These are phyloP conservation scores for Pleurotus sapidus DNA, from an alignment of 768 basidiomycete genomes.

Conservation along the genomic window DNA sequence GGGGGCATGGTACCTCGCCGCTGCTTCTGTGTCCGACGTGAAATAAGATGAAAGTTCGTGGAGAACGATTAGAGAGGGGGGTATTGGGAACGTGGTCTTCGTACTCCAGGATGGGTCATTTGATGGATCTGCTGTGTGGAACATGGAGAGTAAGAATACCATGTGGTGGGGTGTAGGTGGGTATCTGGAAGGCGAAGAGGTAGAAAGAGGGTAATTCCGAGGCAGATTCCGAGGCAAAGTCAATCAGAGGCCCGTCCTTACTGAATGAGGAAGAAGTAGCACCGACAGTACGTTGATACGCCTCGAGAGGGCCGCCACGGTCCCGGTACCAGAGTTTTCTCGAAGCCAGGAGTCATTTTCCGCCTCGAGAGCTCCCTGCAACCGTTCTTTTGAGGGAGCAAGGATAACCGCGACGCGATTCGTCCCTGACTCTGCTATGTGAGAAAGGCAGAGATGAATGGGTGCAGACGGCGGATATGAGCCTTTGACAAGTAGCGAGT, in stretches of 20 bases:
- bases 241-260: neutral
- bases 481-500: slow-evolving; percentile 61
- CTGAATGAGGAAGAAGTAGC: slow-evolving; percentile 8
- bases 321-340: slow-evolving; percentile 36
- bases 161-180: slow-evolving; percentile 60
- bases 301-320: slow-evolving; percentile 31
- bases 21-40: neutral
- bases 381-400: slow-evolving; percentile 44
- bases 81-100: slow-evolving; percentile 23
- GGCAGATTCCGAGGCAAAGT: neutral
- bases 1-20: too few relatives aligned
- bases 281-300: slow-evolving; percentile 57
- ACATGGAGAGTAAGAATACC: slow-evolving; percentile 45
- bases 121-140: slow-evolving; percentile 31
- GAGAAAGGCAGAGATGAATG: slow-evolving; percentile 61
- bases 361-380: slow-evolving; percentile 38
- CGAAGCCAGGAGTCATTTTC: slow-evolving; percentile 58
- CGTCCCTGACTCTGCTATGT: slow-evolving; percentile 28
- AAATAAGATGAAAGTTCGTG: slow-evolving; percentile 60
- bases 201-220: neutral
- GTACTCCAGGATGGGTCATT: slow-evolving; percentile 17
- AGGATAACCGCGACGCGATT: slow-evolving; percentile 41
- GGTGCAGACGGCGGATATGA: slow-evolving; percentile 66
- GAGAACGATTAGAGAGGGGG: slow-evolving; percentile 55
- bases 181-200: slow-evolving; percentile 42